phyloP scores from a whole-genome alignment of 495 filamentous ascomycete genomes.

The Hapsidospora chrysogenum region DNA sequence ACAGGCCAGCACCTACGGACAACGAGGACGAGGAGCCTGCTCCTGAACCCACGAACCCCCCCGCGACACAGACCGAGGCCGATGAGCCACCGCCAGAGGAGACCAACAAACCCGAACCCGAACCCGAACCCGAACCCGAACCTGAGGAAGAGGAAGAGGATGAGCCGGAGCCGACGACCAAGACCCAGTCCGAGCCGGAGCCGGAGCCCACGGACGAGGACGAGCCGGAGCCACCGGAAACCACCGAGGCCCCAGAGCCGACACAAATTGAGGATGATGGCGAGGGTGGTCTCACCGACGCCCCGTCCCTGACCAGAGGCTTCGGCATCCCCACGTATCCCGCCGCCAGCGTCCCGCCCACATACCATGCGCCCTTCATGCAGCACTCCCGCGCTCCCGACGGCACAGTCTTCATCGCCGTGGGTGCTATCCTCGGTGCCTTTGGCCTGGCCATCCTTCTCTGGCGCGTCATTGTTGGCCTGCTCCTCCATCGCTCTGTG shows the following conservation, averaged over 20 bases:
- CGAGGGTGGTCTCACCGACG: slow-evolving; percentile 15
- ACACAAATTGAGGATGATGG: background rate
- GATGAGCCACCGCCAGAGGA: too few relatives aligned
- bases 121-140: background rate
- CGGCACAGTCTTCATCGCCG: slow-evolving; percentile 90
- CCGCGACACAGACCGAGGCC: too few relatives aligned
- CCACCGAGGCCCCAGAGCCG: background rate
- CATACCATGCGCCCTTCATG: slow-evolving; percentile 81
- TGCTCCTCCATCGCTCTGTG: slow-evolving; percentile 83
- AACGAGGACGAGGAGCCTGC: too few relatives aligned
- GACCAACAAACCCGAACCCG: too few relatives aligned
- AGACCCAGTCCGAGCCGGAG: background rate
- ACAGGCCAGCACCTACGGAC: too few relatives aligned
- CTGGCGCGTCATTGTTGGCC: slow-evolving; percentile 82
- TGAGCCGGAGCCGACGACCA: background rate
- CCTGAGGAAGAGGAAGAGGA: background rate
- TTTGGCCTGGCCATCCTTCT: slow-evolving; percentile 62
- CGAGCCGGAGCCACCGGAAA: background rate
- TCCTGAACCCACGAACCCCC: too few relatives aligned
- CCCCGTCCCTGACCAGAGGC: slow-evolving; percentile 32
- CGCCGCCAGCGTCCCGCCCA: slow-evolving; percentile 59
- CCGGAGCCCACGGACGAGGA: background rate
- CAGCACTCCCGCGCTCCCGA: slow-evolving; percentile 80
- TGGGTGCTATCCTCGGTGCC: slow-evolving; percentile 73
- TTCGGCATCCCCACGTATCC: slow-evolving; percentile 31